Base-by-base conservation (phyloP, 306 rosid species). In the Alnus rubra region DNA sequence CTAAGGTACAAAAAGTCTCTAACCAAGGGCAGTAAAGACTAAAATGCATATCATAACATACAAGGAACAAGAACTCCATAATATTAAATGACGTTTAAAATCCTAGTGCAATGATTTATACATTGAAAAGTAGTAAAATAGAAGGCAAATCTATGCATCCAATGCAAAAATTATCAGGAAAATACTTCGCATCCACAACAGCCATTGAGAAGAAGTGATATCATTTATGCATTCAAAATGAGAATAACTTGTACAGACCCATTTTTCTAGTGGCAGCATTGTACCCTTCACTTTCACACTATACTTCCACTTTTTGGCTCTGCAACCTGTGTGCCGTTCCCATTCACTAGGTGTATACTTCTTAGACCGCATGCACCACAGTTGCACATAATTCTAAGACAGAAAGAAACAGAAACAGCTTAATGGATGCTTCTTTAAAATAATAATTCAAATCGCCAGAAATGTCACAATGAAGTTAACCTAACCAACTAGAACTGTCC, bases 221-320 rank as follows among this genome's bases (percentile, higher is more conserved):
- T 31, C 51, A 48, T 14, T 5, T 33, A 62, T 11, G 7, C 62
- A 28, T 52, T 48, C 1, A 35, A 78, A 75, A 51, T 60, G 19
- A 59, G 18, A 78, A 79, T 78, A 76, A 78, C 15, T 55, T 42
- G 58, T 83, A 91, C 98, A 52, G 52, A 95, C 99, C 99, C 99
- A 95, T 85, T 95, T 89, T 89, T 90, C 99, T 72, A 95, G 91
- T 2, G 97, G 91, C 59, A 85, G 85, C 98, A 88, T 91, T 56
- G 97, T 88, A 74, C 85, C 86, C 87, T 93, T 93, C 79, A 93
- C 97, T 91, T 88, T 95, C 84, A 95, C 99, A 76, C 97, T 95
- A 81, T 86, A 76, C 86, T 95, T 95, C 99, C 99, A 95, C 82
- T 95, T 93, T 86, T 95, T 95, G 2, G 99, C 97, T 89, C 94